Base-by-base conservation (phyloP, 352 stramenopile species). In the Globisporangium rhizosaccharum region DNA sequence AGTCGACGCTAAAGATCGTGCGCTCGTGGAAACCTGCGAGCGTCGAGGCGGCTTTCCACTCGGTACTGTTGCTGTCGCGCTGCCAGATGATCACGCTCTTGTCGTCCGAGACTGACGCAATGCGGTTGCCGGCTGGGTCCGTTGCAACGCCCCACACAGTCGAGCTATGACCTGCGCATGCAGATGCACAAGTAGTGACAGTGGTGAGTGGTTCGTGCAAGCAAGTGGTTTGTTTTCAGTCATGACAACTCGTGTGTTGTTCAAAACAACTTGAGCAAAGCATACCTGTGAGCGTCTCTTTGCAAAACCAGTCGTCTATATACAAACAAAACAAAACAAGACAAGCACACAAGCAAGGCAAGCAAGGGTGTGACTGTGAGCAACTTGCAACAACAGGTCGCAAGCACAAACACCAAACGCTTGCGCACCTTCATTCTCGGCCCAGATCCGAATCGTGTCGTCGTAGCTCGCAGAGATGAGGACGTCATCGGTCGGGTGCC, bases 261-360 rank as follows among this genome's bases (percentile, higher is more conserved):
- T 25, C 11, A 47, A 20, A 44, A n/a, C 2, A 28, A n/a, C n/a
- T 14, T 9, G 6, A 47, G 12, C 30, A 5, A 3, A 45, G 30
- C 69, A 14, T 62, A 62, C 93, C 87, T 33, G 77, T 78, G 10
- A 99, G 71, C 9, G 91, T 97, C 54, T 96, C 69, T 49, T 93
- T 90, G 79, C 94, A 98, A 66, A 94, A 98, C 97, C 97, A 99
- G 70, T 99, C 97, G 46, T 98, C 96, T 57, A 14, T 45, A 18
- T 23, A 26, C 17, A 26, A 26, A 49, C n/a, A 49, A 14, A n/a
- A 49, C 17, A 49, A 17, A 14, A 26, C 25, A 28, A 20, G 18
- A 46, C 41, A 39, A 39, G 18, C 18, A 28, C n/a, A n/a, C n/a
- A 15, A n/a, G n/a, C 14, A n/a, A 54, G 11, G 15, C 47, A 33